phyloP scores from a whole-genome alignment of 495 filamentous ascomycete species.

The Jackrogersella minutella region DNA sequence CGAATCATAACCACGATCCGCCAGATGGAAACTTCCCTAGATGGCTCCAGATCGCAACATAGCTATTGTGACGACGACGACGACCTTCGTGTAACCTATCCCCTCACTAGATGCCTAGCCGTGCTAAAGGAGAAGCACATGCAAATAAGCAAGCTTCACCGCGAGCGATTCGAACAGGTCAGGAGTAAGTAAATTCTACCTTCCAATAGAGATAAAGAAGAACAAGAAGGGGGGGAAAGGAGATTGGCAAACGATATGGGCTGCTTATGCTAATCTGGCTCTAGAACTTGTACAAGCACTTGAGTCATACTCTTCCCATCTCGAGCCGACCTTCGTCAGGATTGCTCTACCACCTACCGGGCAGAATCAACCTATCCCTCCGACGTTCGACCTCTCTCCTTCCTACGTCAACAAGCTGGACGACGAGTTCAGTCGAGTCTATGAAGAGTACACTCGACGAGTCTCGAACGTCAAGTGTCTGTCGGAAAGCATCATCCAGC shows the following conservation, averaged over 20 bases:
- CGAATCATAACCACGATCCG: constrained; percentile 82
- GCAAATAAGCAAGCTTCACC: constrained; percentile 79
- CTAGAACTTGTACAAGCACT: constrained; percentile 91
- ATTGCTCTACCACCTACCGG: constrained; percentile 82
- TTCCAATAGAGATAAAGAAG: too few relatives aligned
- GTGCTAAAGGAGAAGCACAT: constrained; percentile 84
- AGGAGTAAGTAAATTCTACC: constrained; percentile 70
- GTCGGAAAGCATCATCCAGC: constrained; percentile 84
- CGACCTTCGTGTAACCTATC: constrained; percentile 77
- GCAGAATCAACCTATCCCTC: constrained; percentile 74
- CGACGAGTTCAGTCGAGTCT: constrained; percentile 88
- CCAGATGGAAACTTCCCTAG: constrained; percentile 92
- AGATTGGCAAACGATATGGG: not conserved
- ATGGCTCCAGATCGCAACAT: constrained; percentile 71
- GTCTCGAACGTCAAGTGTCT: constrained; percentile 75
- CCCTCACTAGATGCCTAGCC: constrained; percentile 79
- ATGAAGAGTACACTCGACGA: constrained; percentile 90
- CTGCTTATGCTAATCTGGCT: constrained; percentile 19
- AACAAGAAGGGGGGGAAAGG: too few relatives aligned
- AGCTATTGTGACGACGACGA: constrained; percentile 61
- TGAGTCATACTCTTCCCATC: constrained; percentile 92
- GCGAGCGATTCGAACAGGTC: constrained; percentile 90
- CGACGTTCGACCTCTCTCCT: constrained; percentile 86
- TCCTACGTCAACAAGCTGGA: constrained; percentile 88
- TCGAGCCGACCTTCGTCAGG: constrained; percentile 84